Base-by-base conservation (phyloP, 805 yeast species). In the Starmerella stigmatis region DNA sequence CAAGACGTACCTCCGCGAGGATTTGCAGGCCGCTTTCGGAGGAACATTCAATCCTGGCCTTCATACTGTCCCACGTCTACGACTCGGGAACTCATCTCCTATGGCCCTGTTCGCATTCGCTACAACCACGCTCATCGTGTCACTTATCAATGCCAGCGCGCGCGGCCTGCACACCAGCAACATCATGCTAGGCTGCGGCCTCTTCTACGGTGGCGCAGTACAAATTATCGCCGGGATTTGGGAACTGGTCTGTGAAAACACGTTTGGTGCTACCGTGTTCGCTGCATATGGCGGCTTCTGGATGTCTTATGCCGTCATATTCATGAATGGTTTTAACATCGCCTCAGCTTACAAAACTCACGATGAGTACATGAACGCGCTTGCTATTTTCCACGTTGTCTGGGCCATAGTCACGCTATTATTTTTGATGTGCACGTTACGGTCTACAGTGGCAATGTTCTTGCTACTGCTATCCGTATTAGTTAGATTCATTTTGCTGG, bases 221-320 rank as follows among this genome's bases (percentile, higher is more conserved):
- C 81, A 77, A 59, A 60, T 75, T 41, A 59, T 76, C 28, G 81
- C 82, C n/a, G 83, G 82, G 40, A 71, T 78, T 73, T 78, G 79
- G 72, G 82, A 76, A 60, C 69, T 77, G 60, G 74, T 77, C 11
- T 64, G 72, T 23, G 83, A 78, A 54, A 76, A 76, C 64, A 72
- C 81, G 28, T 78, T 76, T 63, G 83, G 81, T 70, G 80, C 76
- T 22, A 65, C 75, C 58, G 70, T 41, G 49, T 64, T 57, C 60
- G 51, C 54, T 33, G 60, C 48, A 13, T 69, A 29, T 47, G 84
- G 79, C 34, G 81, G 78, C 0, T 79, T 78, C 61, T 78, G 84
- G 84, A 70, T 75, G 65, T 63, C 78, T 11, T 76, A 70, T 63
- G 81, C 74, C 45, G 80, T 79, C 4, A 69, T 78, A 44, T 58